phyloP scores from a whole-genome alignment of 805 yeast genomes.

The Saccharomycopsis sp. region DNA sequence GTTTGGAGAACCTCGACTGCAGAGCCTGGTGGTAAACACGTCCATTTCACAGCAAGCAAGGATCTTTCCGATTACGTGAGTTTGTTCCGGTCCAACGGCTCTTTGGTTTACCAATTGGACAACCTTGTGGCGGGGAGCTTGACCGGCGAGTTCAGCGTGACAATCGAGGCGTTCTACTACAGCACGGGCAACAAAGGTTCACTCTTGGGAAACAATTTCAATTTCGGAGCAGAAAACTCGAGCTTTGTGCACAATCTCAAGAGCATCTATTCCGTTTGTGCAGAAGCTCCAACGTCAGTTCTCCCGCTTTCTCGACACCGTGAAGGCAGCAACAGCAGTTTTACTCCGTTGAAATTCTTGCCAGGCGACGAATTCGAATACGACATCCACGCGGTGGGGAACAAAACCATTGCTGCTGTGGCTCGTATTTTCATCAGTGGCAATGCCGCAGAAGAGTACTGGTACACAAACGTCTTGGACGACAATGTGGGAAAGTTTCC shows the following conservation, averaged over 20 bases:
- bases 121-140: slow-evolving; percentile 46
- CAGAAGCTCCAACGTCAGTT: slow-evolving; percentile 33
- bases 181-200: background rate
- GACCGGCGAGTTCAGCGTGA: slow-evolving; percentile 52
- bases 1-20: slow-evolving; percentile 82
- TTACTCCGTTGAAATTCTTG: slow-evolving; percentile 41
- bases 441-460: slow-evolving; percentile 73
- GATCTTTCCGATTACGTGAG: slow-evolving; percentile 52
- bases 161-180: slow-evolving; percentile 44
- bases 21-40: slow-evolving; percentile 53
- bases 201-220: background rate
- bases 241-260: too few relatives aligned
- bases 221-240: too few relatives aligned
- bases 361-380: slow-evolving; percentile 34
- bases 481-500: slow-evolving; percentile 33
- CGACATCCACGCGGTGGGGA: slow-evolving; percentile 40
- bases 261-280: slow-evolving; percentile 9
- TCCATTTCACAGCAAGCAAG: slow-evolving; percentile 45
- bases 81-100: slow-evolving; percentile 37
- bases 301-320: slow-evolving; percentile 30
- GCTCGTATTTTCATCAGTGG: slow-evolving; percentile 62
- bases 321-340: slow-evolving; percentile 20
- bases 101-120: slow-evolving; percentile 52
- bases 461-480: slow-evolving; percentile 61
- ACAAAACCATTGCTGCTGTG: slow-evolving; percentile 43